Base-by-base conservation (phyloP, 1,284 basidiomycete species). In the Boletus calvinii region DNA sequence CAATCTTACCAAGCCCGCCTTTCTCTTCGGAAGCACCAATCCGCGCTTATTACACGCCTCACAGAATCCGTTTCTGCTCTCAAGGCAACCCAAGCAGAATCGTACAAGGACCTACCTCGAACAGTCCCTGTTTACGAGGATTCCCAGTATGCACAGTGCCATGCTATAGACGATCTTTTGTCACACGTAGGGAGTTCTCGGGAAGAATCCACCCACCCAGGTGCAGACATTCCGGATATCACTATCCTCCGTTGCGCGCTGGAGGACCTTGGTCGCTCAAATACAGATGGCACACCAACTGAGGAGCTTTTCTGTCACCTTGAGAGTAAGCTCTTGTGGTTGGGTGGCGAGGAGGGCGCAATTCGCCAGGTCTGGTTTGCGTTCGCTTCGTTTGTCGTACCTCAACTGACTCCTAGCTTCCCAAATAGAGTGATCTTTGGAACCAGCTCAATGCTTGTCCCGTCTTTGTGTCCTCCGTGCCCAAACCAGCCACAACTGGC, bases 181-280 rank as follows among this genome's bases (percentile, higher is more conserved):
- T 50, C 70, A 55, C 58, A 59, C 48, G 53, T 56, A 62, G 31
- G 66, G 66, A 20, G 60, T 29, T 44, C 50, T 63, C 34, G 15
- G 11, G 65, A 51, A 31, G 60, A 49, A 24, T 61, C 70, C 30
- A 56, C 62, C 30, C 66, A 70, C 1, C 67, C 70, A 8, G 62
- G 71, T 42, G 59, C 67, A 12, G 67, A 71, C 6, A 64, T 85
- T 10, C 77, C 82, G 5, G 68, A 74, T 15, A 59, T 80, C 9
- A 81, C 82, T 0, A 65, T 88, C 10, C 71, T 90, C 40, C 77
- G 87, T 15, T 87, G 83, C 58, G 80, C 76, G 3, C 70, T 88
- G 32, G 68, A 73, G 30, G 82, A 83, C 38, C 72, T 83, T 24
- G 59, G 62, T 32, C 72, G 65, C 55, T 68, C 72, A 26, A 73